Base-by-base conservation (phyloP, 306 rosid species). In the Oxytropis ochrocephala region DNA sequence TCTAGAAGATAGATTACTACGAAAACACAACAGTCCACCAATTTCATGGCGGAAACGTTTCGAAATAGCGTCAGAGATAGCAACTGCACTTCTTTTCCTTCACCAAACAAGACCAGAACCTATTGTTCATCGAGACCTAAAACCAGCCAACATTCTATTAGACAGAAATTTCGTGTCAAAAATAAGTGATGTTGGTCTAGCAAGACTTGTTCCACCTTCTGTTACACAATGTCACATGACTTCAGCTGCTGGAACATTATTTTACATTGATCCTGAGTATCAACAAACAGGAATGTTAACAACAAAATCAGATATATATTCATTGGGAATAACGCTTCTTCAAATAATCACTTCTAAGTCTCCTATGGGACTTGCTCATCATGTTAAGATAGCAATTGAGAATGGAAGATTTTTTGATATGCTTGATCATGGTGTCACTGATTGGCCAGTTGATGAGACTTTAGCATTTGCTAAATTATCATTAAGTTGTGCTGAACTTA, bases 81-180 rank as follows among this genome's bases (percentile, higher is more conserved):
- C 95, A 21, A 91, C 96, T 11, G 84, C 95, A 0, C 88, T 95
- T 27, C 91, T 88, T 48, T 95, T 95, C 76, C 99, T 95, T 64
- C 99, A 95, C 87, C 99, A 89, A 80, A 47, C 92, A 47, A 91
- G 87, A 79, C 97, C 99, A 5, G 99, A 95, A 3, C 96, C 99
- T 1, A 84, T 95, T 8, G 99, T 95, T 27, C 99, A 95, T 50
- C 72, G 99, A 30, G 99, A 95, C 81, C 96, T 95, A 14, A 95
- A 95, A 75, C 97, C 99, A 1, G 96, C 89, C 11, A 95, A 95
- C 87, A 87, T 95, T 49, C 96, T 95, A 73, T 8, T 95, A 13
- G 96, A 95, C 83, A 82, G 75, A 30, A 89, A 95, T 43, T 91
- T 21, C 8, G 92, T 95, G 54, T 85, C 89, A 82, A 95, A 91